Evolutionary conservation across 106 monocot genomes (phyloP).

Genomic region (Narthecium ossifragum): DNA sequence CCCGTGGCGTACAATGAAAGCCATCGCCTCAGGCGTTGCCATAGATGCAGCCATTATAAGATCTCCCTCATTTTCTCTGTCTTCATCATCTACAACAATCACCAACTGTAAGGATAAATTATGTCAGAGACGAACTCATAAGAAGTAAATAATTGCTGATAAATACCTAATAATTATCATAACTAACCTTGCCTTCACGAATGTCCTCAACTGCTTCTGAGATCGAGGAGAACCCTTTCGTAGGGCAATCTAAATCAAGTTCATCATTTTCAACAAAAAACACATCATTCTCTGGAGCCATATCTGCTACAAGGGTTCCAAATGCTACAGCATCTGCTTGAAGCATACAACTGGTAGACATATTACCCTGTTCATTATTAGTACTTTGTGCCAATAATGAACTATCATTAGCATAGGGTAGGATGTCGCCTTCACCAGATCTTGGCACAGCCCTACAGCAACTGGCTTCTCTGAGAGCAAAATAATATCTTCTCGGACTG

Average conservation of each 20-base stretch:
- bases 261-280: slow-evolving; percentile 49
- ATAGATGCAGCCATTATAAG: slow-evolving; percentile 94
- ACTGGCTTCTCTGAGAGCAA: slow-evolving; percentile 14
- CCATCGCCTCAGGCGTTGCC: slow-evolving; percentile 82
- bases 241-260: slow-evolving; percentile 64
- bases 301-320: slow-evolving; percentile 44
- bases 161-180: no score
- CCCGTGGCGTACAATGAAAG: slow-evolving; percentile 88
- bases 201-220: slow-evolving; percentile 86
- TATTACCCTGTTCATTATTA: slow-evolving; percentile 13
- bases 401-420: slow-evolving; percentile 7
- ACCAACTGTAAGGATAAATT: slow-evolving; percentile 53
- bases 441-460: slow-evolving; percentile 1
- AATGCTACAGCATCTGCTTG: slow-evolving; percentile 37
- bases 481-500: slow-evolving; percentile 7
- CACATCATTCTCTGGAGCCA: slow-evolving; percentile 23
- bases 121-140: slow-evolving; percentile 4
- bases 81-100: slow-evolving; percentile 94
- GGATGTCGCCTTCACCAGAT: slow-evolving; percentile 11
- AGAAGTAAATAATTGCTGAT: no score
- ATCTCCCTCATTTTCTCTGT: slow-evolving; percentile 97
- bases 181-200: slow-evolving; percentile 79
- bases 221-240: slow-evolving; percentile 75
- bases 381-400: slow-evolving; percentile 7
- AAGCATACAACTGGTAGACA: slow-evolving; percentile 14